Percentiles rank a stretch among this genome's conserved stretches.
Conservation (phyloP, 202 grass and related monocot genomes). For the Brachypodium distachyon region DNA sequence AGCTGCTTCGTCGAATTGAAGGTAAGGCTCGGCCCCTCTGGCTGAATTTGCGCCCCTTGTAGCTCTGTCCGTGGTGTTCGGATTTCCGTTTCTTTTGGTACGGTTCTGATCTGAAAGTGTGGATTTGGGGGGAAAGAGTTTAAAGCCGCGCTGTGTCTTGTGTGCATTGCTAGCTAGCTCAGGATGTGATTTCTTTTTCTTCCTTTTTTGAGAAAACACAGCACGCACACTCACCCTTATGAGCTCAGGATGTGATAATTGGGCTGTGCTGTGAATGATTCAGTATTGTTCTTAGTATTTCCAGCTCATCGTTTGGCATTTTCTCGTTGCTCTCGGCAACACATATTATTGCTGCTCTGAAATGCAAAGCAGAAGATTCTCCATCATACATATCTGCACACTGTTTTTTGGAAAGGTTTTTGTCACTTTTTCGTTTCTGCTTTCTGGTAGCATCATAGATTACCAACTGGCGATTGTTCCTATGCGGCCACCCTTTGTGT, state of each 20-base stretch:
- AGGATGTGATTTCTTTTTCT: no score
- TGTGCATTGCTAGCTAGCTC: background rate
- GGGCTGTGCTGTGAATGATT: background rate
- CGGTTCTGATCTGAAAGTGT: background rate
- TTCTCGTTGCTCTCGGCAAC: background rate
- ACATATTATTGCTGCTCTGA: background rate
- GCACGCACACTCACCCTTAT: no score
- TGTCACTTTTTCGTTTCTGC: background rate
- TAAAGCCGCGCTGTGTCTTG: background rate
- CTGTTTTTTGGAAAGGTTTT: background rate
- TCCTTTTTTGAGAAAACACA: no score
- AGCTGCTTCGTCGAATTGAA: background rate
- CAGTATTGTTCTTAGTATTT: background rate
- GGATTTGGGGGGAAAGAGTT: background rate
- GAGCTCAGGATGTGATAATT: conserved; percentile 14
- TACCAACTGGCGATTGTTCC: background rate
- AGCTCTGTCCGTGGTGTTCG: background rate
- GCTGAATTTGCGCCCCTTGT: background rate
- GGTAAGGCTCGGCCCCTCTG: background rate
- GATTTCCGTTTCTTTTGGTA: background rate
- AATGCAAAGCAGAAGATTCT: background rate
- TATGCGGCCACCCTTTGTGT: background rate
- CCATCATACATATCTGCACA: background rate
- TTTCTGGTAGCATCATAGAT: background rate
- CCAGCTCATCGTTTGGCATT: background rate